Conservation (phyloP, 1,284 basidiomycete species). For the Malassezia nana region DNA sequence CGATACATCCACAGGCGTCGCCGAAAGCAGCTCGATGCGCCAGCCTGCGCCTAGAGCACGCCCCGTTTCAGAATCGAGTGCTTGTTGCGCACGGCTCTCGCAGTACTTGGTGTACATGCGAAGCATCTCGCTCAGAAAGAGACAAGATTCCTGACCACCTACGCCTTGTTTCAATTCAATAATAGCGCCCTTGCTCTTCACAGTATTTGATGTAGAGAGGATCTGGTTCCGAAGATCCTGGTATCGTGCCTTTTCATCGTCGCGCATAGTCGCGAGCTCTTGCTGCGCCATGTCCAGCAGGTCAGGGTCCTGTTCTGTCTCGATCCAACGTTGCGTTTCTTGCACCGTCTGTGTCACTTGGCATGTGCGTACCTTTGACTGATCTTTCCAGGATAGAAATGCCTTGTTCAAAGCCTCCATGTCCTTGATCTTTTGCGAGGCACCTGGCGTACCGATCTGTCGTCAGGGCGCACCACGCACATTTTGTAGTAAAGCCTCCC, state of each 20-base stretch:
- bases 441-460: neutral
- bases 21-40: conserved; percentile 32
- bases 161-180: conserved; percentile 87
- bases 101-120: conserved; percentile 67
- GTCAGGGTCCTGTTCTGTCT: conserved; percentile 54
- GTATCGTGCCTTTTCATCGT: conserved; percentile 53
- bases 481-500: conserved; percentile 16
- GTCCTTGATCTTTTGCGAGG: conserved; percentile 50
- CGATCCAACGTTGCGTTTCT: conserved; percentile 20
- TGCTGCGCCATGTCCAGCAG: conserved; percentile 67
- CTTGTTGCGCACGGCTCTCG: conserved; percentile 24
- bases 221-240: conserved; percentile 61
- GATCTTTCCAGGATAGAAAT: conserved; percentile 53
- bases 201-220: conserved; percentile 60
- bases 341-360: conserved; percentile 51
- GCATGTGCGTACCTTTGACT: neutral
- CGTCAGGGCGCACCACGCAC: neutral
- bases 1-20: conserved; percentile 34
- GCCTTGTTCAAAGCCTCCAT: conserved; percentile 54
- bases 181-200: conserved; percentile 59
- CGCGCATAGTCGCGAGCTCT: conserved; percentile 58
- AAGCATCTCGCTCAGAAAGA: conserved; percentile 70
- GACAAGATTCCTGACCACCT: conserved; percentile 75
- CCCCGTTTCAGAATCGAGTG: conserved; percentile 2
- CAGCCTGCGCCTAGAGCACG: conserved; percentile 50